A percentile compares a stretch with the other conserved stretches of the same genome.
Evolutionary conservation across 2,329 filamentous ascomycete species (phyloP).

Genomic region (Xenoacremonium recifei): DNA sequence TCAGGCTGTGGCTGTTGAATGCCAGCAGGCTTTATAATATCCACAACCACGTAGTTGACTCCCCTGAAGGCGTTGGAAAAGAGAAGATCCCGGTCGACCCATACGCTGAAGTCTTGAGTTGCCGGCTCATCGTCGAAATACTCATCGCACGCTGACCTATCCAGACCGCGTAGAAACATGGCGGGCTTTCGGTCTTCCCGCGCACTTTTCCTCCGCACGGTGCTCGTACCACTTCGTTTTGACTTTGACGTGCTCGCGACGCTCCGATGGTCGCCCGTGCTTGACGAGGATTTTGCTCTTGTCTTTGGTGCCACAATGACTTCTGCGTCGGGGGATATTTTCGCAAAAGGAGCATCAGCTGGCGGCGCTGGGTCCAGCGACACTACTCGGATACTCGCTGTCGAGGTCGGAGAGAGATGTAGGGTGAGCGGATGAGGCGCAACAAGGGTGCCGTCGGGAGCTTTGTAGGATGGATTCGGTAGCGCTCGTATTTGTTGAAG

Average conservation of each 20-base stretch:
- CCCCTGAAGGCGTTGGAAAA: conserved; percentile 71
- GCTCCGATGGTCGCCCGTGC: conserved; percentile 73
- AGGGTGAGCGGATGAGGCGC: conserved; percentile 79
- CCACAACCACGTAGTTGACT: conserved; percentile 74
- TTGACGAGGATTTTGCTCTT: conserved; percentile 65
- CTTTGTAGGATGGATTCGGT: conserved; percentile 74
- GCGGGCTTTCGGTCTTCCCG: conserved; percentile 67
- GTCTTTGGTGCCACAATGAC: conserved; percentile 96
- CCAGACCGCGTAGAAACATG: conserved; percentile 78
- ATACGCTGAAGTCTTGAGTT: conserved; percentile 66
- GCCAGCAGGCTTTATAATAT: conserved; percentile 80
- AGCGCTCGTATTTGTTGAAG: conserved; percentile 89
- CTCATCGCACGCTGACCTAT: conserved; percentile 65
- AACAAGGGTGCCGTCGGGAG: conserved; percentile 48
- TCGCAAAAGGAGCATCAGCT: conserved; percentile 74
- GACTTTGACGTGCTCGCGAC: conserved; percentile 76
- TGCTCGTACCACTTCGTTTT: conserved; percentile 76
- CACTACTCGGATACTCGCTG: conserved; percentile 84
- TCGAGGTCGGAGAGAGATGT: conserved; percentile 92
- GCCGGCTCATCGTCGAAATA: conserved; percentile 73
- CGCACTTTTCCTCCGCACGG: conserved; percentile 52
- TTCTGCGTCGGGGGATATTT: conserved; percentile 90
- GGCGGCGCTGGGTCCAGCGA: conserved; percentile 75
- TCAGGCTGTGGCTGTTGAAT: conserved; percentile 70
- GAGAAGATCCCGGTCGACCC: conserved; percentile 80